Conservation (phyloP, 331 rosid species). For the Telfairia occidentalis region DNA sequence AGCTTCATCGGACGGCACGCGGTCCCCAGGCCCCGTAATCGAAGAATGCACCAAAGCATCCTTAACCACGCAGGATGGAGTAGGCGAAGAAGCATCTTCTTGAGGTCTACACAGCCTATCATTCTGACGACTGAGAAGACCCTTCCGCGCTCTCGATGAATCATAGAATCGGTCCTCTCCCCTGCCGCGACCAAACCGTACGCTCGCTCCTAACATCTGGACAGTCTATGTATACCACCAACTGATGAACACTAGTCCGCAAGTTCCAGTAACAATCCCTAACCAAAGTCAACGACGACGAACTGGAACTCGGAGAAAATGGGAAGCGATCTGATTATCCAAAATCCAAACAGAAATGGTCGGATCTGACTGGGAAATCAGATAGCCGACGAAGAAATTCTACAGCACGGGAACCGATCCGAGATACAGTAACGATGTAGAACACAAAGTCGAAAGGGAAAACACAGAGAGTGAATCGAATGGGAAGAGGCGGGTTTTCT, state of each 20-base stretch:
- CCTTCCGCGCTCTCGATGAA: slow-evolving; percentile 41
- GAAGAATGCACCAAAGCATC: slow-evolving; percentile 11
- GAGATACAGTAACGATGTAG: neutral
- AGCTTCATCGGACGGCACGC: slow-evolving; percentile 25
- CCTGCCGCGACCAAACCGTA: slow-evolving; percentile 40
- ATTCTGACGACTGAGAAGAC: slow-evolving; percentile 20
- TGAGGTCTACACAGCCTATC: slow-evolving; percentile 48
- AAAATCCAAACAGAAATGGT: neutral
- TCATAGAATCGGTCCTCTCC: slow-evolving; percentile 62
- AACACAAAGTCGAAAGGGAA: neutral
- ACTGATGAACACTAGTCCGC: neutral
- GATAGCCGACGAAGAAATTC: neutral
- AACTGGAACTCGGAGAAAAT: neutral
- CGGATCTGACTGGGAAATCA: neutral
- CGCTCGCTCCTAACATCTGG: slow-evolving; percentile 56
- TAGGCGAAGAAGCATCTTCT: slow-evolving; percentile 38
- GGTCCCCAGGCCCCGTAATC: slow-evolving; percentile 24
- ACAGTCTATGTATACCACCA: neutral
- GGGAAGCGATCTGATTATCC: neutral
- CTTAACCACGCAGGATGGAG: slow-evolving; percentile 21
- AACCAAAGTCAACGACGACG: neutral
- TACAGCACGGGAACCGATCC: neutral
- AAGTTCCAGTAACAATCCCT: neutral
- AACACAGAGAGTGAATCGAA: neutral
- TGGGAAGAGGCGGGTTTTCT: slow-evolving; percentile 6